Percentiles rank a stretch among this genome's conserved stretches.
Evolutionary conservation across 495 filamentous ascomycete genomes (phyloP).

Genomic region (Cercophora newfieldiana): DNA sequence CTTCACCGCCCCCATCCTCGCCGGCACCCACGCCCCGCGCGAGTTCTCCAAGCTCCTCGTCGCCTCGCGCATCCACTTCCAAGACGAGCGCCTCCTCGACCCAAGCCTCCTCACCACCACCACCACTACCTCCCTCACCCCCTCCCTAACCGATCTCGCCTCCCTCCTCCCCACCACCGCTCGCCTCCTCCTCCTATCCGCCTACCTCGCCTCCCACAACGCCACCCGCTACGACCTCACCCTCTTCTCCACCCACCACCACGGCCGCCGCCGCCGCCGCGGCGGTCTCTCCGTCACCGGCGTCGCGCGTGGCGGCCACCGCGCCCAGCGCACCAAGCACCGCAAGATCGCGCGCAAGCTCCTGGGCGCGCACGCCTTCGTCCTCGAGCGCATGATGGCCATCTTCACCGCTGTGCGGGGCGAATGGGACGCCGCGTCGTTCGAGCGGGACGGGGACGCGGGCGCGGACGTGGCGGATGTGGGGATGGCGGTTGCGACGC

Average conservation of each 20-base stretch:
- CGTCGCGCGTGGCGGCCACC: slow-evolving; percentile 17
- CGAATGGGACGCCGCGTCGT: slow-evolving; percentile 53
- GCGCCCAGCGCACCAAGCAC: slow-evolving; percentile 57
- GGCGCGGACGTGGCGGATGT: slow-evolving; percentile 53
- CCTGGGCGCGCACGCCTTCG: slow-evolving; percentile 75
- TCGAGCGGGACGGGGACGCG: slow-evolving; percentile 22
- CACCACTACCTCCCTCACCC: slow-evolving; percentile 18
- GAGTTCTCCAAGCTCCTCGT: slow-evolving; percentile 84
- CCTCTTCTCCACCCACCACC: slow-evolving; percentile 81
- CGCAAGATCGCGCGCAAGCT: slow-evolving; percentile 71
- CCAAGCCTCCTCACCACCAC: slow-evolving; percentile 61
- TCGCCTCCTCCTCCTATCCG: slow-evolving; percentile 76
- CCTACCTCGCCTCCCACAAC: slow-evolving; percentile 91
- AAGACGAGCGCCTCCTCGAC: slow-evolving; percentile 70
- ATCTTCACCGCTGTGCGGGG: slow-evolving; percentile 81
- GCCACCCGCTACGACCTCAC: slow-evolving; percentile 72
- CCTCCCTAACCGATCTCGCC: slow-evolving; percentile 32
- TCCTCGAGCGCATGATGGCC: slow-evolving; percentile 81
- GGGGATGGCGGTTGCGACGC: slow-evolving; percentile 73
- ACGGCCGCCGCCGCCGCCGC: slow-evolving; percentile 45
- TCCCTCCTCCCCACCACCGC: slow-evolving; percentile 74
- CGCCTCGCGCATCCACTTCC: slow-evolving; percentile 69
- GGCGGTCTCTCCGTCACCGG: slow-evolving; percentile 30
- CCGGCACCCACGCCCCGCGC: slow-evolving; percentile 64
- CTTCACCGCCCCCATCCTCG: slow-evolving; percentile 66